Percentiles rank a stretch among this genome's conserved stretches.
Conservation (phyloP, 2,329 filamentous ascomycete species). For the Fusarium metavorans region DNA sequence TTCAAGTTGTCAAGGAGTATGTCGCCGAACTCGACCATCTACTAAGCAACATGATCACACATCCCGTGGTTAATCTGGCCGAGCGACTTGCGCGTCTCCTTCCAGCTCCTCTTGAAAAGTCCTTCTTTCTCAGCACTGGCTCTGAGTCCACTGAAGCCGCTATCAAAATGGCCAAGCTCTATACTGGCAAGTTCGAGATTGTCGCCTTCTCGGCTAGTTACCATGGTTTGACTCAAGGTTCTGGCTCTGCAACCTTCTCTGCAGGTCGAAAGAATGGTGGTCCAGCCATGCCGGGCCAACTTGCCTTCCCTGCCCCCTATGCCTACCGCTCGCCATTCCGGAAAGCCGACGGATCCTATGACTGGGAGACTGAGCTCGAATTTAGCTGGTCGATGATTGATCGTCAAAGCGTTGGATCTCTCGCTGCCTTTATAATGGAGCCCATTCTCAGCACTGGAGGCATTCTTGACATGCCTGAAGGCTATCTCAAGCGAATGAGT, state of each 20-base stretch:
- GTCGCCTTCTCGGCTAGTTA: constrained; percentile 69
- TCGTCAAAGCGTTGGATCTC: constrained; percentile 66
- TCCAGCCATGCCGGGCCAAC: constrained; percentile 65
- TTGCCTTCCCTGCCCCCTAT: constrained; percentile 70
- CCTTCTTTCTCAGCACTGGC: constrained; percentile 69
- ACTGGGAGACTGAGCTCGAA: constrained; percentile 74
- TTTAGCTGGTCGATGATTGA: constrained; percentile 74
- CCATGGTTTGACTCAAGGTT: constrained; percentile 69
- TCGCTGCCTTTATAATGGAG: constrained; percentile 70
- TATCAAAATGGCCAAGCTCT: constrained; percentile 72
- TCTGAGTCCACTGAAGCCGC: constrained; percentile 69
- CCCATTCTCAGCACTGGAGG: constrained; percentile 69
- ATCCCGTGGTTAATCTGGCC: constrained; percentile 65
- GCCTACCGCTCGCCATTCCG: constrained; percentile 72
- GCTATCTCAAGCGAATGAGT: constrained; percentile 31
- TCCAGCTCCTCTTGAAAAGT: constrained; percentile 61
- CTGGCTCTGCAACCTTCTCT: constrained; percentile 65
- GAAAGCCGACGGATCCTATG: constrained; percentile 68
- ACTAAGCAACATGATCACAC: constrained; percentile 67
- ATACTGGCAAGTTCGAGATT: constrained; percentile 73
- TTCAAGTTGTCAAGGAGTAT: constrained; percentile 60
- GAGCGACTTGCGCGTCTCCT: constrained; percentile 60
- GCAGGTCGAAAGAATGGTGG: constrained; percentile 61
- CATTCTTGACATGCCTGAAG: constrained; percentile 14
- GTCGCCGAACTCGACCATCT: constrained; percentile 66